Conservation (phyloP, 2,329 filamentous ascomycete species). For the Botrytis tulipae region DNA sequence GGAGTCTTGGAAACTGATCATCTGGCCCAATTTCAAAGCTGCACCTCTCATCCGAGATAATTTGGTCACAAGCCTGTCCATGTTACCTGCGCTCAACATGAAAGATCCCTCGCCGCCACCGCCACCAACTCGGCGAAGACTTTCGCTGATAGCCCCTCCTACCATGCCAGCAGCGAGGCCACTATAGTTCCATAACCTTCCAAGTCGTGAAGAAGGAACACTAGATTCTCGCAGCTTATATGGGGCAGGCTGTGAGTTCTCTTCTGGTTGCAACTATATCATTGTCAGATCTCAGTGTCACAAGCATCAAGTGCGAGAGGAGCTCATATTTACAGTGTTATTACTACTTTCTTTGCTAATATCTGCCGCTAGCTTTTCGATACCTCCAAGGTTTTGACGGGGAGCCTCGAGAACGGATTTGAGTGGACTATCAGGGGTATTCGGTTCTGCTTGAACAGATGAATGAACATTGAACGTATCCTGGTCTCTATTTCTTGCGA, state of each 20-base stretch:
- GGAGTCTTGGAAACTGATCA: conserved; percentile 97
- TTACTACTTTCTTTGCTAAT: conserved; percentile 43
- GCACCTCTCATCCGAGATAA: conserved; percentile 95
- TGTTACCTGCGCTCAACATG: conserved; percentile 83
- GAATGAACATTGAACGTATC: conserved; percentile 38
- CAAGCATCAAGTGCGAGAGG: conserved; percentile 15
- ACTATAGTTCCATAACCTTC: conserved; percentile 91
- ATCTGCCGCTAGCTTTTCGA: conserved; percentile 47
- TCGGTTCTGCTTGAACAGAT: conserved; percentile 18
- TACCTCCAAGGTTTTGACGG: conserved; percentile 39
- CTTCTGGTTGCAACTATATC: conserved; percentile 30
- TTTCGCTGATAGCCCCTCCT: conserved; percentile 84
- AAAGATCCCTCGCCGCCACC: conserved; percentile 69
- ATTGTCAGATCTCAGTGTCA: conserved; percentile 49
- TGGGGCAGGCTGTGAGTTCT: conserved; percentile 35
- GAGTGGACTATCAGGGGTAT: conserved; percentile 22
- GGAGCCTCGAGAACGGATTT: background rate
- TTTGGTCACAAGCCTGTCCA: conserved; percentile 89
- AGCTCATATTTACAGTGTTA: conserved; percentile 10
- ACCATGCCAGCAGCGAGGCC: conserved; percentile 94
- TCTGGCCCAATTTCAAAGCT: conserved; percentile 94
- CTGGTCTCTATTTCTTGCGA: conserved; percentile 40
- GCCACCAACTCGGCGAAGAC: conserved; percentile 75
- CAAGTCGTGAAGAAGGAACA: conserved; percentile 83
- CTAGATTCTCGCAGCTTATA: conserved; percentile 84